phyloP scores from a whole-genome alignment of 495 filamentous ascomycete genomes.

The Tirmania nivea region DNA sequence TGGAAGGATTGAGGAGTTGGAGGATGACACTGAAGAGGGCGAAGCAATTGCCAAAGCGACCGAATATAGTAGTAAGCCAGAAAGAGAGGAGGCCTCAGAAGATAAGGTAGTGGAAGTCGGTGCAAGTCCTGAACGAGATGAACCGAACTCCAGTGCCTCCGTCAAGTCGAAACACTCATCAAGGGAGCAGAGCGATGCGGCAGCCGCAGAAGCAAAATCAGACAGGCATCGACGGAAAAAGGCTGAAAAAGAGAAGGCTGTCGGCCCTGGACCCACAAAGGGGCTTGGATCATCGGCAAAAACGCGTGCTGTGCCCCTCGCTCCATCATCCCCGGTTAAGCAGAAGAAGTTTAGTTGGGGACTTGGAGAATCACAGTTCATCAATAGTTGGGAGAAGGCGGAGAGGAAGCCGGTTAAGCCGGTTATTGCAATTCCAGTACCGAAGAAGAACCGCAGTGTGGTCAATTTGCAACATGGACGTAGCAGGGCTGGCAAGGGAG shows the following conservation, averaged over 20 bases:
- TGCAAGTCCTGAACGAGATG: background rate
- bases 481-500: background rate
- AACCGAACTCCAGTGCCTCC: background rate
- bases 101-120: background rate
- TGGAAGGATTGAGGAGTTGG: background rate
- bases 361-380: background rate
- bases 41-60: background rate
- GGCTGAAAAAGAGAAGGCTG: background rate
- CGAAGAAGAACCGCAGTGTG: background rate
- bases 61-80: background rate
- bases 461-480: background rate
- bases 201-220: background rate
- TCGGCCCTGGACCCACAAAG: background rate
- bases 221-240: background rate
- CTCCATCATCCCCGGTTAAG: background rate
- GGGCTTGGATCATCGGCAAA: background rate
- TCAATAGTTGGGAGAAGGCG: background rate
- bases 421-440: background rate
- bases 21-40: background rate
- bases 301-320: background rate
- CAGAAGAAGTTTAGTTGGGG: background rate
- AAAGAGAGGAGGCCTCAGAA: too few relatives aligned
- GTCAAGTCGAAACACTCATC: background rate
- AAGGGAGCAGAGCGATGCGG: background rate
- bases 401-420: background rate